Conservation (phyloP, 352 stramenopile genomes). For the Globisporangium parvum region DNA sequence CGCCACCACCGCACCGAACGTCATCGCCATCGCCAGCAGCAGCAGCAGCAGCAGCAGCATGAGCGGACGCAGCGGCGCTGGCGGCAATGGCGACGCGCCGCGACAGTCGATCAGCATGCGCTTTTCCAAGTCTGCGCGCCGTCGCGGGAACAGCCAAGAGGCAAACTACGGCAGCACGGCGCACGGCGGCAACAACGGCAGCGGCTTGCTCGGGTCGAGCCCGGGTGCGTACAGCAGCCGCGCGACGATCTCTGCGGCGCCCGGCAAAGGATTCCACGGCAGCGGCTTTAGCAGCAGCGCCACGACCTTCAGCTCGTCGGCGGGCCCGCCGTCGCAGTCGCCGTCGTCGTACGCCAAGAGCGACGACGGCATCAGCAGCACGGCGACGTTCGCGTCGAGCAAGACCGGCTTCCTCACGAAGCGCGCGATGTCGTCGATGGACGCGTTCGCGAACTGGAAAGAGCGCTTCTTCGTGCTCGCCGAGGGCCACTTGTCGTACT, state of each 20-base stretch:
- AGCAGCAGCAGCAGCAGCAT: neutral
- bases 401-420: constrained; percentile 86
- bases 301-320: constrained; percentile 15
- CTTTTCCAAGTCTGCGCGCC: constrained; percentile 56
- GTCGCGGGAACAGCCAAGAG: constrained; percentile 65
- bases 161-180: constrained; percentile 25
- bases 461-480: constrained; percentile 85
- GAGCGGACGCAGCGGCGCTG: constrained; percentile 12
- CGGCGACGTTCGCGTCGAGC: constrained; percentile 55
- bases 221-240: constrained; percentile 31
- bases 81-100: constrained; percentile 15
- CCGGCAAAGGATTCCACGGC: constrained; percentile 28
- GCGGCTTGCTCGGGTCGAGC: constrained; percentile 29
- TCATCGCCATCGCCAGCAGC: neutral
- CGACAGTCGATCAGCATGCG: constrained; percentile 50
- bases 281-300: constrained; percentile 14
- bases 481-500: constrained; percentile 81
- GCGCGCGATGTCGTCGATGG: constrained; percentile 83
- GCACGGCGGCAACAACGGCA: constrained; percentile 17
- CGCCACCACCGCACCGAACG: neutral
- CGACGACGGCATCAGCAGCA: constrained; percentile 24
- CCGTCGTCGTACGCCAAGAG: constrained; percentile 9
- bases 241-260: constrained; percentile 46
- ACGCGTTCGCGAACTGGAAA: constrained; percentile 86
- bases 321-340: constrained; percentile 8